These are phyloP conservation scores for Volvariella surrecta DNA, from an alignment of 1,284 basidiomycete genomes.

Conservation along the genomic window DNA sequence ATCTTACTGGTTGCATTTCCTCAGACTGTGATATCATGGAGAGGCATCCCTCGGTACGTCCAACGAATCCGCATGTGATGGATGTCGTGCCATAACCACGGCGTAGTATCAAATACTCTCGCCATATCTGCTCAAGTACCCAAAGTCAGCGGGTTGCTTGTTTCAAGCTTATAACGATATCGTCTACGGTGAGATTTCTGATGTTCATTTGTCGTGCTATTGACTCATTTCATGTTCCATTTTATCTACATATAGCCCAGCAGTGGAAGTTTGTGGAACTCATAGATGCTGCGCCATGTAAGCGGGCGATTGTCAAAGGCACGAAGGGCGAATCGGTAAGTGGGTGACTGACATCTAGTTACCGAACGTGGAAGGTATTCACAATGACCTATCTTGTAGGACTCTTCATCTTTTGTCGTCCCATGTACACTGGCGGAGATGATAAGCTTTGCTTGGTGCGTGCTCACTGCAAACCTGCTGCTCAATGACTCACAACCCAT, in stretches of 20 bases:
- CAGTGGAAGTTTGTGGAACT: slow-evolving; percentile 59
- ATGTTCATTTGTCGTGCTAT: too few relatives aligned
- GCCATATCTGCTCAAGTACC: slow-evolving; percentile 40
- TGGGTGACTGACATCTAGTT: too few relatives aligned
- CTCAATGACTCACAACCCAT: background rate
- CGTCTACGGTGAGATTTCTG: slow-evolving; percentile 37
- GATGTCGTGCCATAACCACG: background rate
- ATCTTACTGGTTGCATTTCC: too few relatives aligned
- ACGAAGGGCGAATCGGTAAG: slow-evolving; percentile 46
- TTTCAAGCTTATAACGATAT: slow-evolving; percentile 61
- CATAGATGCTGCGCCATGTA: slow-evolving; percentile 47
- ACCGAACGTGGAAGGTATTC: too few relatives aligned
- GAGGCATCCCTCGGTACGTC: background rate
- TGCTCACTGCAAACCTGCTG: slow-evolving; percentile 3
- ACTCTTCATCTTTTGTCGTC: slow-evolving; percentile 39
- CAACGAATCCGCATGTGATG: background rate
- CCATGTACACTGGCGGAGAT: slow-evolving; percentile 63
- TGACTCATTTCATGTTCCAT: slow-evolving; percentile 1
- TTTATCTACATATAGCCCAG: slow-evolving; percentile 39
- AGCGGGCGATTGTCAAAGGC: slow-evolving; percentile 53
- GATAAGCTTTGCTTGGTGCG: slow-evolving; percentile 39
- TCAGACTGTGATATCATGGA: too few relatives aligned
- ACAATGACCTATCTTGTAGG: background rate
- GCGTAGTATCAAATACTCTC: slow-evolving; percentile 27
- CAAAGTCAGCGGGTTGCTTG: slow-evolving; percentile 36